A percentile compares a stretch with the other conserved stretches of the same genome.
phyloP scores from a whole-genome alignment of 140 eudicot species.

The Erigeron philadelphicus region DNA sequence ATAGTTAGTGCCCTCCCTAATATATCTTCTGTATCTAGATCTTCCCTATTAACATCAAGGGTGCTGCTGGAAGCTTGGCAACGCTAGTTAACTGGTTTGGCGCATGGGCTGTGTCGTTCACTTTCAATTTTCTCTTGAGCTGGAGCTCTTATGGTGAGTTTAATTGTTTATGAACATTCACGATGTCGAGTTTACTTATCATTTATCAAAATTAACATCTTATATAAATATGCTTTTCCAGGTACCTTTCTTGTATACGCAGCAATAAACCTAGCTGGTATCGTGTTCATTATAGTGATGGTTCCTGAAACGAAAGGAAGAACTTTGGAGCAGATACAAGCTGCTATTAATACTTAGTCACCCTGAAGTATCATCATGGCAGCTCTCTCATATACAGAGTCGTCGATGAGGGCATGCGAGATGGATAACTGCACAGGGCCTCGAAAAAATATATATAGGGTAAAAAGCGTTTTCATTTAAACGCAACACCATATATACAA shows the following conservation, averaged over 20 bases:
- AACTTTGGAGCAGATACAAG: constrained; percentile 81
- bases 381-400: neutral
- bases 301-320: constrained; percentile 98
- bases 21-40: constrained; percentile 35
- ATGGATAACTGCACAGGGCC: no score
- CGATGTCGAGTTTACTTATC: neutral
- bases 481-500: no score
- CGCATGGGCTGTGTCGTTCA: constrained; percentile 86
- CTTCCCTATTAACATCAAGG: constrained; percentile 83
- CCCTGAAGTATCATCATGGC: constrained; percentile 16
- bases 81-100: constrained; percentile 88
- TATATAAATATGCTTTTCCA: constrained; percentile 30
- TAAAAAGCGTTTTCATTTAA: no score
- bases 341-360: constrained; percentile 44
- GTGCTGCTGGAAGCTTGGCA: constrained; percentile 86
- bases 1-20: neutral
- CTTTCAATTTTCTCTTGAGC: constrained; percentile 76
- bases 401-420: no score
- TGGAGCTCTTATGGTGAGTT: constrained; percentile 83
- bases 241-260: constrained; percentile 81
- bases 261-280: constrained; percentile 51
- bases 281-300: constrained; percentile 52
- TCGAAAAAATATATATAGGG: no score
- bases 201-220: constrained; percentile 1
- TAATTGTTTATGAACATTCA: neutral